phyloP scores from a whole-genome alignment of 2,329 filamentous ascomycete genomes.

The Canariomyces notabilis region DNA sequence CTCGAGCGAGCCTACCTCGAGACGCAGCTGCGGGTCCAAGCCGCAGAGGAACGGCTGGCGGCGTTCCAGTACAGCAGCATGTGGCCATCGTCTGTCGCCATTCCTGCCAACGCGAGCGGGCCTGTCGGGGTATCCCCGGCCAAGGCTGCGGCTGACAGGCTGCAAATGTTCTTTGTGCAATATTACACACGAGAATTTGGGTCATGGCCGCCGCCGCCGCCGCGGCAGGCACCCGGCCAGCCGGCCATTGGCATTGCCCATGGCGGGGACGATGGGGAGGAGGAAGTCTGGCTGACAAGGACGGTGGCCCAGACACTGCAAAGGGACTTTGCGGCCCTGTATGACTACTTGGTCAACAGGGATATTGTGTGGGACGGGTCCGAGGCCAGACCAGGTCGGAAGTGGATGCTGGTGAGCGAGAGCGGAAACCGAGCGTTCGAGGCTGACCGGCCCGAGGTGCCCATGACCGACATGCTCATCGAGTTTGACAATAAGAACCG shows the following conservation, averaged over 20 bases:
- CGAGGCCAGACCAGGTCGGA: conserved; percentile 55
- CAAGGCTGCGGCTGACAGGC: conserved; percentile 51
- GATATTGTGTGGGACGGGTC: conserved; percentile 61
- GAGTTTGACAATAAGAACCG: conserved; percentile 58
- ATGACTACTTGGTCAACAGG: conserved; percentile 65
- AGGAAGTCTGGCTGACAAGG: conserved; percentile 57
- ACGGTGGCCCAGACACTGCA: conserved; percentile 54
- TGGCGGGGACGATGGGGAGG: conserved; percentile 29
- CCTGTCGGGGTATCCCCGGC: conserved; percentile 35
- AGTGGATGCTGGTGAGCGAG: conserved; percentile 58
- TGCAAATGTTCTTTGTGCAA: conserved; percentile 55
- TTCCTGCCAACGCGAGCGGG: conserved; percentile 27
- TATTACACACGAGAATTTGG: conserved; percentile 55
- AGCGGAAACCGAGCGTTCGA: conserved; percentile 43
- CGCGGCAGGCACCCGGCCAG: conserved; percentile 12
- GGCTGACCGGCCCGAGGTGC: conserved; percentile 49
- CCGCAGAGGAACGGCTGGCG: conserved; percentile 56
- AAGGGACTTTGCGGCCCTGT: conserved; percentile 62
- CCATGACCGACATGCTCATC: conserved; percentile 61
- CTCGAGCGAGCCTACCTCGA: conserved; percentile 58
- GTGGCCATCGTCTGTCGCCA: conserved; percentile 44
- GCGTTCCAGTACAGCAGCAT: conserved; percentile 58
- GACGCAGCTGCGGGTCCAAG: conserved; percentile 56
- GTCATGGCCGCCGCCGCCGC: conserved; percentile 53
- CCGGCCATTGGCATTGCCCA: conserved; percentile 14